These are phyloP conservation scores for Pinus tabuliformis DNA, from an alignment of 75 land plant species.

Conservation along the genomic window DNA sequence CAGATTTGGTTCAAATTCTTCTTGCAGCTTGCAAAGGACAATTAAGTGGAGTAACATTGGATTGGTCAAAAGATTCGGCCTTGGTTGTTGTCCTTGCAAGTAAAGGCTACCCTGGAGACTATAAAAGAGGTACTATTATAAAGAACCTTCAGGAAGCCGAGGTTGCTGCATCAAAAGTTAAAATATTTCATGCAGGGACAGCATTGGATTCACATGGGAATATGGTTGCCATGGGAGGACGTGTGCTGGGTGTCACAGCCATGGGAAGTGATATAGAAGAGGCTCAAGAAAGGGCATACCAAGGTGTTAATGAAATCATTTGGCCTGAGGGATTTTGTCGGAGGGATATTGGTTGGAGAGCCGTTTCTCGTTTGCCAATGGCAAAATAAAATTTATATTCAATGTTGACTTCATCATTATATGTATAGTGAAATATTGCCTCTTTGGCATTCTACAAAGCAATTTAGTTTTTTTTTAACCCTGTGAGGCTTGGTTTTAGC, in stretches of 20 bases:
- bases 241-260: conserved; percentile 92
- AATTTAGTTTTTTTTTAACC: too few species aligned
- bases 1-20: conserved; percentile 85
- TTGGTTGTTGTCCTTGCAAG: conserved; percentile 96
- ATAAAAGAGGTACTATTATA: conserved; percentile 68
- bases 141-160: conserved; percentile 86
- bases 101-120: conserved; percentile 88
- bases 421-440: too few species aligned
- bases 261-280: conserved; percentile 79
- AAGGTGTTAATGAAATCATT: conserved; percentile 64
- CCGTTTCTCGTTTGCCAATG: conserved; percentile 26
- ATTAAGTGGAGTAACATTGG: conserved; percentile 44
- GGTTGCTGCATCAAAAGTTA: conserved; percentile 57
- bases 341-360: conserved; percentile 97
- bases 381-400: too few species aligned
- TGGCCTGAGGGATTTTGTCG: conserved; percentile 96
- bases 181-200: conserved; percentile 96
- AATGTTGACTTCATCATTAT: too few species aligned
- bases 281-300: conserved; percentile 78
- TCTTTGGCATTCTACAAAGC: too few species aligned
- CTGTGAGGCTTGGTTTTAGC: too few species aligned
- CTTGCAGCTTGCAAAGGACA: conserved; percentile 91
- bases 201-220: conserved; percentile 59
- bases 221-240: conserved; percentile 79
- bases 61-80: conserved; percentile 80